These are phyloP conservation scores for Oryza punctata DNA, from an alignment of 176 grass and related monocot genomes.

Conservation along the genomic window DNA sequence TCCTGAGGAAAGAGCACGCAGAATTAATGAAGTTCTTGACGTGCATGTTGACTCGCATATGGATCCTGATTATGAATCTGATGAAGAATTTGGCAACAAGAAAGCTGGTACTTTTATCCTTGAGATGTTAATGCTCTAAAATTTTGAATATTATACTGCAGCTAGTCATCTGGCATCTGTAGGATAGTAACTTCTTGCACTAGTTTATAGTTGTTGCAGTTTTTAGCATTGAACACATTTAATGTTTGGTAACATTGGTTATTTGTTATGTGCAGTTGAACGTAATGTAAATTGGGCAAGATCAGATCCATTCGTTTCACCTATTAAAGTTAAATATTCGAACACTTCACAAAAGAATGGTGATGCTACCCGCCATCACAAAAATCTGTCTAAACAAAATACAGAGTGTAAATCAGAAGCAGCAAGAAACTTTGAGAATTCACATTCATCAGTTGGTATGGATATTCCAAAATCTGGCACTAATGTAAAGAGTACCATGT, in stretches of 20 bases:
- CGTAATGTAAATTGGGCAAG: slow-evolving; percentile 28
- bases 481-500: slow-evolving; percentile 10
- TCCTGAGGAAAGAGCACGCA: slow-evolving; percentile 77
- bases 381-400: slow-evolving; percentile 28
- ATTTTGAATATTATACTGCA: slow-evolving; percentile 30
- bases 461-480: slow-evolving; percentile 40
- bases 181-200: background rate
- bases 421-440: slow-evolving; percentile 36
- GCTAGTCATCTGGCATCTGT: slow-evolving; percentile 6
- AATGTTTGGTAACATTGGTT: slow-evolving; percentile 20
- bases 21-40: slow-evolving; percentile 71
- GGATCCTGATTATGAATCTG: slow-evolving; percentile 88
- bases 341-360: slow-evolving; percentile 26
- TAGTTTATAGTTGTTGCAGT: slow-evolving; percentile 6
- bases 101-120: slow-evolving; percentile 45
- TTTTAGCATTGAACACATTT: background rate
- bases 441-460: slow-evolving; percentile 11
- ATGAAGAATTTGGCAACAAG: slow-evolving; percentile 63
- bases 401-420: slow-evolving; percentile 25
- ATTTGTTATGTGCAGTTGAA: slow-evolving; percentile 50
- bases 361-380: slow-evolving; percentile 22
- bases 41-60: slow-evolving; percentile 83
- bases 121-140: background rate
- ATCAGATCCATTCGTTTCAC: slow-evolving; percentile 40
- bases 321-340: slow-evolving; percentile 43